Conservation (phyloP, 352 stramenopile genomes). For the Pseudoperonospora humuli region DNA sequence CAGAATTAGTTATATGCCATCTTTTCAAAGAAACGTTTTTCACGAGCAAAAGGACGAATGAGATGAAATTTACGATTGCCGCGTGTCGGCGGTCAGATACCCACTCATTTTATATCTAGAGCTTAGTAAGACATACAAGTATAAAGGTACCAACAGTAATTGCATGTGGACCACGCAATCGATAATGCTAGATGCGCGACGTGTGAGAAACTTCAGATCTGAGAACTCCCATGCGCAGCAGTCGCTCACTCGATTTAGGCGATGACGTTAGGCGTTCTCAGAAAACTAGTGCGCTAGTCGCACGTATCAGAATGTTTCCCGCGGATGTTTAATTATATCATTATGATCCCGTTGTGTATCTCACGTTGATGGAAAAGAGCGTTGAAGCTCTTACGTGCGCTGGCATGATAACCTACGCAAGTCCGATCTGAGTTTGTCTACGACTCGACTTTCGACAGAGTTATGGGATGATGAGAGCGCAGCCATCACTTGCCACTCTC, state of each 20-base stretch:
- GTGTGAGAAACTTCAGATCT: conserved; percentile 4
- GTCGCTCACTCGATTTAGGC: no score
- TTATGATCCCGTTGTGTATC: background rate
- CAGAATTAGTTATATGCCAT: no score
- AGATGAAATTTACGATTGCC: background rate
- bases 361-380: background rate
- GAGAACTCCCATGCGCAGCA: no score
- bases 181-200: conserved; percentile 1
- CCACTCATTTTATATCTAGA: conserved; percentile 6
- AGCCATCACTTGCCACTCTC: background rate
- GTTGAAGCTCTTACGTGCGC: conserved; percentile 8
- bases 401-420: conserved; percentile 5
- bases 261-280: background rate
- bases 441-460: conserved; percentile 5
- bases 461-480: background rate
- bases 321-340: background rate
- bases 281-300: background rate
- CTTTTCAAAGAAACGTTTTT: background rate
- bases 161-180: background rate
- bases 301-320: background rate
- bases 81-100: background rate
- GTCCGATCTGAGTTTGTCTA: conserved; percentile 15
- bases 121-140: background rate
- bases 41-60: background rate
- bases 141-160: background rate